Evolutionary conservation across 2,329 filamentous ascomycete species (phyloP).

Genomic region (Botryosphaeria dothidea): DNA sequence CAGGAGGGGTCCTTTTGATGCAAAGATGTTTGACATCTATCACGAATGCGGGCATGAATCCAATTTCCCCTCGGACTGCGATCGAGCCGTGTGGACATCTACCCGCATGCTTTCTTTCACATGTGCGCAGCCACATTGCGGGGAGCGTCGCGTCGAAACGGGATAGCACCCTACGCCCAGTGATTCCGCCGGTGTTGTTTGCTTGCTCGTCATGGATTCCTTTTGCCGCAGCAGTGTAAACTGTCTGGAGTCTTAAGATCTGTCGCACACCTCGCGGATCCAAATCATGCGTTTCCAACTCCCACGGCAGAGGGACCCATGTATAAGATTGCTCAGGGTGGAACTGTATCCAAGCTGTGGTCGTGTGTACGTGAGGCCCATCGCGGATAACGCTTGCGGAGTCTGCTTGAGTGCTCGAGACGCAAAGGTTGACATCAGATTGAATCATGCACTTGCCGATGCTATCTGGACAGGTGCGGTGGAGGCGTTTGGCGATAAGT

Average conservation of each 20-base stretch:
- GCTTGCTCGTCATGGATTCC: neutral
- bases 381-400: neutral
- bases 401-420: neutral
- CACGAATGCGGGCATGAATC: neutral
- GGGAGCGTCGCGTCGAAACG: neutral
- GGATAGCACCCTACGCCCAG: neutral
- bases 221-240: neutral
- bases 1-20: neutral
- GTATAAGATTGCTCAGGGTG: neutral
- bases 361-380: neutral
- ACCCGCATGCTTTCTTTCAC: neutral
- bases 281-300: neutral
- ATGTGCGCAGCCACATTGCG: neutral
- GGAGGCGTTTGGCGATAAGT: neutral
- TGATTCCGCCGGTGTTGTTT: neutral
- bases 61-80: neutral
- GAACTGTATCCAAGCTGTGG: neutral
- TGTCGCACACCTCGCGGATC: neutral
- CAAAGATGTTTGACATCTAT: neutral
- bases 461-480: neutral
- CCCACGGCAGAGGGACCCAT: neutral
- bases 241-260: neutral
- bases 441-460: neutral
- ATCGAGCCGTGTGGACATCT: neutral
- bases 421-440: neutral